phyloP scores from a whole-genome alignment of 352 stramenopile genomes.

The Phytophthora tentaculata region DNA sequence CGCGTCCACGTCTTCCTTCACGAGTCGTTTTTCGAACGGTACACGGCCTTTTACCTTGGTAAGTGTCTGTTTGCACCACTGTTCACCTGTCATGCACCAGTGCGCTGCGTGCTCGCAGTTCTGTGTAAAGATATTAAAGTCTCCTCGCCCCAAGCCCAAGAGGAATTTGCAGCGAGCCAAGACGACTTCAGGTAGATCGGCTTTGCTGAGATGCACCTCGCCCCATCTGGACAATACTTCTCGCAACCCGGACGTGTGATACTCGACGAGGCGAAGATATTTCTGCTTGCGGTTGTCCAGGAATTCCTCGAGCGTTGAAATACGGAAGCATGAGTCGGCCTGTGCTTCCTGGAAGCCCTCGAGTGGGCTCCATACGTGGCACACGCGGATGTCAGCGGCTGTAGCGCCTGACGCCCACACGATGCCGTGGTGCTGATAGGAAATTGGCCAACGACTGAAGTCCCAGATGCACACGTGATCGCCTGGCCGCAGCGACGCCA shows the following conservation, averaged over 20 bases:
- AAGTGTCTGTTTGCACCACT: slow-evolving; percentile 90
- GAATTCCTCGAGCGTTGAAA: slow-evolving; percentile 88
- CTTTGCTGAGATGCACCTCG: slow-evolving; percentile 87
- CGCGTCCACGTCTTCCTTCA: slow-evolving; percentile 78
- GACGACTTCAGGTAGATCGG: slow-evolving; percentile 83
- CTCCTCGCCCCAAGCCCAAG: slow-evolving; percentile 71
- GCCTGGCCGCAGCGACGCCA: slow-evolving; percentile 75
- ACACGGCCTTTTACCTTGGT: slow-evolving; percentile 74
- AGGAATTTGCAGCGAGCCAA: slow-evolving; percentile 85
- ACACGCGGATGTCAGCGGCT: slow-evolving; percentile 71
- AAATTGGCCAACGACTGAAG: slow-evolving; percentile 83
- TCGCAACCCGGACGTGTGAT: slow-evolving; percentile 82
- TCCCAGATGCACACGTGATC: slow-evolving; percentile 91
- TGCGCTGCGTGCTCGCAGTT: slow-evolving; percentile 89
- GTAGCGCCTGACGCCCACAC: slow-evolving; percentile 80
- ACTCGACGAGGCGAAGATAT: slow-evolving; percentile 83
- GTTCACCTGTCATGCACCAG: slow-evolving; percentile 90
- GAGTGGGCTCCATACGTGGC: slow-evolving; percentile 87
- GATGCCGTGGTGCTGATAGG: slow-evolving; percentile 89
- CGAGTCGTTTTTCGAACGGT: slow-evolving; percentile 79
- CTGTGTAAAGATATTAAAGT: slow-evolving; percentile 91
- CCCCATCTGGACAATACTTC: slow-evolving; percentile 84
- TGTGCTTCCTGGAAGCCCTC: slow-evolving; percentile 76
- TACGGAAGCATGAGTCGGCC: slow-evolving; percentile 86
- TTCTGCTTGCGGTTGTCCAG: slow-evolving; percentile 63